Conservation (phyloP, 345 rosid species). For the Gossypium longicalyx region DNA sequence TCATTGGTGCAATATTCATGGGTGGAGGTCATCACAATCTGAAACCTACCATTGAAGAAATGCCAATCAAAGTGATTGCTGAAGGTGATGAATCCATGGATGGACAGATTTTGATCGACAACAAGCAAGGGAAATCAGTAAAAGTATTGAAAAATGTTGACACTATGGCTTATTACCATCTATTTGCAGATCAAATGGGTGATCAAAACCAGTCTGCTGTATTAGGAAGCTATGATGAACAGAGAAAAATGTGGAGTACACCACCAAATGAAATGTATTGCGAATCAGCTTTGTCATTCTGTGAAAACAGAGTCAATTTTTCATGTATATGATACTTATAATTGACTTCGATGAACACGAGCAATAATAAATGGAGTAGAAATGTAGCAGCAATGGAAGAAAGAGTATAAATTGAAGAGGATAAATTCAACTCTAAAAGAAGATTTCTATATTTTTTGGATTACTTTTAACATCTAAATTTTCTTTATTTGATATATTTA, state of each 20-base stretch:
- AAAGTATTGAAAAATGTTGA: constrained; percentile 45
- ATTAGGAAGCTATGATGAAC: constrained; percentile 70
- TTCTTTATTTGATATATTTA: too few species aligned
- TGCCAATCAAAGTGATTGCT: constrained; percentile 46
- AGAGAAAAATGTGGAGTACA: constrained; percentile 52
- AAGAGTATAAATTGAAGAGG: too few species aligned
- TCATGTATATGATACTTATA: too few species aligned
- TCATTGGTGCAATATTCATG: constrained; percentile 60
- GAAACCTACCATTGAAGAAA: constrained; percentile 34
- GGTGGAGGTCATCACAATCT: constrained; percentile 37
- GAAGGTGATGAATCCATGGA: constrained; percentile 53
- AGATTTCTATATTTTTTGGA: too few species aligned
- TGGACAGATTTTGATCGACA: constrained; percentile 43
- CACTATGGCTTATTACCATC: constrained; percentile 30
- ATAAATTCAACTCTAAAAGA: too few species aligned
- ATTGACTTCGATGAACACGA: too few species aligned
- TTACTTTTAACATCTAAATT: too few species aligned
- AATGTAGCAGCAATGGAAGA: too few species aligned
- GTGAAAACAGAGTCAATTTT: neutral
- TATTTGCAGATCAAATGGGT: constrained; percentile 44
- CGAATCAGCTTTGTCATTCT: neutral
- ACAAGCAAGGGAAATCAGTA: constrained; percentile 36
- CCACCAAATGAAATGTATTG: constrained; percentile 29
- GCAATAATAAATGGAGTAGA: too few species aligned
- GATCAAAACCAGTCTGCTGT: constrained; percentile 57